Base-by-base conservation (phyloP, 768 basidiomycete genomes). In the Mycena alexandri region DNA sequence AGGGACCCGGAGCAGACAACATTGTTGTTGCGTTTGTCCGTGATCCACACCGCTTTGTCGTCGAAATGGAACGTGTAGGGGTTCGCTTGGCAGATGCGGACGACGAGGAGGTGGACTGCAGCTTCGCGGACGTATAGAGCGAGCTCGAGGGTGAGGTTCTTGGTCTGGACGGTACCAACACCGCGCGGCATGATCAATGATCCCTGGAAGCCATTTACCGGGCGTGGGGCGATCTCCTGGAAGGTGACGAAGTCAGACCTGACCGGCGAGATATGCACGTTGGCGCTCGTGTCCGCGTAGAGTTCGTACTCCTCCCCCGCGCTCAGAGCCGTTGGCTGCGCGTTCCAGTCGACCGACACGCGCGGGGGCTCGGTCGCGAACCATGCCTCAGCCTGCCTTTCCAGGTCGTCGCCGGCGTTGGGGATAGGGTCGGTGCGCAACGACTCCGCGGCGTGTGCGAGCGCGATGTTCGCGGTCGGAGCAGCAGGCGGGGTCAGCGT, bases 181-280 rank as follows among this genome's bases (percentile, higher is more conserved):
- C 65, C 65, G n/a, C n/a, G n/a, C 2, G 59, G 43, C n/a, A 17
- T 29, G 36, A 61, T 61, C 12, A 43, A 61, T 24, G 17, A n/a
- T 0, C 64, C 64, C 48, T 65, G 64, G 41, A 65, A 65, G 1
- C n/a, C n/a, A n/a, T n/a, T n/a, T n/a, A n/a, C n/a, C n/a, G n/a
- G n/a, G n/a, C n/a, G n/a, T n/a, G n/a, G n/a, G n/a, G n/a, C n/a
- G n/a, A n/a, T n/a, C n/a, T n/a, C n/a, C n/a, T n/a, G n/a, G n/a
- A n/a, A n/a, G n/a, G n/a, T n/a, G n/a, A n/a, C n/a, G n/a, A n/a
- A n/a, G n/a, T n/a, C n/a, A n/a, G n/a, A n/a, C n/a, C 64, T 50
- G 3, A 24, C 29, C 48, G 44, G 57, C 34, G 56, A 24, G 22
- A 58, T 58, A 5, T 42, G 10, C 2, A 29, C 13, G 22, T 43